A percentile compares a stretch with the other conserved stretches of the same genome.
phyloP scores from a whole-genome alignment of 495 filamentous ascomycete species.

The Penicillium robsamsonii region DNA sequence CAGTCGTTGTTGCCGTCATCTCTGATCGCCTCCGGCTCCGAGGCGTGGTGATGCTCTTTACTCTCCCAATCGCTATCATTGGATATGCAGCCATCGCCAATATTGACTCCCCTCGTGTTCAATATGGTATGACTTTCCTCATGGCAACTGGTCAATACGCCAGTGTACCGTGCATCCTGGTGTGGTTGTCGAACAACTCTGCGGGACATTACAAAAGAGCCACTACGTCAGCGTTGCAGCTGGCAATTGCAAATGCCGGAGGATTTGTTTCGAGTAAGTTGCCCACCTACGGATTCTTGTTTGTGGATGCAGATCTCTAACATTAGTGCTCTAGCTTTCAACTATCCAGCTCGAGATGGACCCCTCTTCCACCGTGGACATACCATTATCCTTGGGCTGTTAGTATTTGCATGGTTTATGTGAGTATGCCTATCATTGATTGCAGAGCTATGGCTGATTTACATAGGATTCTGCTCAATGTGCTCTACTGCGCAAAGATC shows the following conservation, averaged over 20 bases:
- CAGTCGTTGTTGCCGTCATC: slow-evolving; percentile 44
- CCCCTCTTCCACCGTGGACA: slow-evolving; percentile 54
- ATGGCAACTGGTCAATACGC: slow-evolving; percentile 52
- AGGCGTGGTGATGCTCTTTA: slow-evolving; percentile 49
- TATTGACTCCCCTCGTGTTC: slow-evolving; percentile 34
- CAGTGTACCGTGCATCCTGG: slow-evolving; percentile 49
- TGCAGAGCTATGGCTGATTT: background rate
- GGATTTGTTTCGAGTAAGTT: slow-evolving; percentile 57
- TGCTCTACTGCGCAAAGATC: slow-evolving; percentile 63
- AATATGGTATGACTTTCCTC: slow-evolving; percentile 57
- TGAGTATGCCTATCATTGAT: slow-evolving; percentile 38
- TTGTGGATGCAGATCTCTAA: background rate
- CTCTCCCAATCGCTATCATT: slow-evolving; percentile 47
- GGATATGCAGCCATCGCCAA: slow-evolving; percentile 52
- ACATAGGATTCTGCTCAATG: slow-evolving; percentile 57
- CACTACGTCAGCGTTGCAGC: slow-evolving; percentile 53
- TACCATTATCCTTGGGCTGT: slow-evolving; percentile 54
- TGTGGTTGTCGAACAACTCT: slow-evolving; percentile 59
- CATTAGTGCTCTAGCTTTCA: slow-evolving; percentile 43
- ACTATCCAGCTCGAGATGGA: slow-evolving; percentile 53
- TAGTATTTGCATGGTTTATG: slow-evolving; percentile 64
- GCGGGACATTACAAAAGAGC: slow-evolving; percentile 62
- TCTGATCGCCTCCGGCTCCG: slow-evolving; percentile 46
- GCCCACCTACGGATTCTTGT: slow-evolving; percentile 7
- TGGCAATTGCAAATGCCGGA: slow-evolving; percentile 55